A percentile compares a stretch with the other conserved stretches of the same genome.
phyloP scores from a whole-genome alignment of 345 rosid genomes.

The Angophora floribunda region DNA sequence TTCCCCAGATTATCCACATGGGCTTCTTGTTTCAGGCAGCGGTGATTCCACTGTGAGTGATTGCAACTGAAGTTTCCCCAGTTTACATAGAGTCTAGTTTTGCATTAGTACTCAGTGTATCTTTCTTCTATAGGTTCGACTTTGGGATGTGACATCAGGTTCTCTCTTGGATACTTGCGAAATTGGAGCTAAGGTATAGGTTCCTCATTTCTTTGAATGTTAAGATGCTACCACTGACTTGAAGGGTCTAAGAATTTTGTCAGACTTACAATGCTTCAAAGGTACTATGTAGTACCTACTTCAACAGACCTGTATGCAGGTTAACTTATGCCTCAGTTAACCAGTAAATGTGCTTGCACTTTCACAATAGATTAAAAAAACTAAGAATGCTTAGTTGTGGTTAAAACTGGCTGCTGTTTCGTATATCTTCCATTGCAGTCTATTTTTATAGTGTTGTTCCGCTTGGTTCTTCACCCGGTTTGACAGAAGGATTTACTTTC shows the following conservation, averaged over 20 bases:
- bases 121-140: slow-evolving; percentile 51
- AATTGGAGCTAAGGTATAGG: slow-evolving; percentile 54
- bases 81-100: neutral
- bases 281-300: neutral
- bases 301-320: neutral
- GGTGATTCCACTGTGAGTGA: slow-evolving; percentile 85
- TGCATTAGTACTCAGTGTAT: neutral
- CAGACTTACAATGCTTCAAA: neutral
- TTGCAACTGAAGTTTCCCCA: neutral
- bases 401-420: neutral
- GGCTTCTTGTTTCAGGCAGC: slow-evolving; percentile 84
- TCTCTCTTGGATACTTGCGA: slow-evolving; percentile 80
- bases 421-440: neutral
- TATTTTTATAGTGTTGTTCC: neutral
- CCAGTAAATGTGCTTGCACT: neutral
- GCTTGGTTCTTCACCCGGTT: neutral
- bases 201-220: neutral
- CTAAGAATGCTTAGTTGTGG: neutral
- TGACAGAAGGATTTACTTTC: slow-evolving; percentile 4
- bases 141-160: slow-evolving; percentile 82
- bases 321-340: neutral
- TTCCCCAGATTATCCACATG: slow-evolving; percentile 38
- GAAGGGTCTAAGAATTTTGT: neutral
- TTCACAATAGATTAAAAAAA: neutral
- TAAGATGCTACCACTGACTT: neutral